Evolutionary conservation across 2,329 filamentous ascomycete genomes (phyloP).

Genomic region (Aspergillus fructus): DNA sequence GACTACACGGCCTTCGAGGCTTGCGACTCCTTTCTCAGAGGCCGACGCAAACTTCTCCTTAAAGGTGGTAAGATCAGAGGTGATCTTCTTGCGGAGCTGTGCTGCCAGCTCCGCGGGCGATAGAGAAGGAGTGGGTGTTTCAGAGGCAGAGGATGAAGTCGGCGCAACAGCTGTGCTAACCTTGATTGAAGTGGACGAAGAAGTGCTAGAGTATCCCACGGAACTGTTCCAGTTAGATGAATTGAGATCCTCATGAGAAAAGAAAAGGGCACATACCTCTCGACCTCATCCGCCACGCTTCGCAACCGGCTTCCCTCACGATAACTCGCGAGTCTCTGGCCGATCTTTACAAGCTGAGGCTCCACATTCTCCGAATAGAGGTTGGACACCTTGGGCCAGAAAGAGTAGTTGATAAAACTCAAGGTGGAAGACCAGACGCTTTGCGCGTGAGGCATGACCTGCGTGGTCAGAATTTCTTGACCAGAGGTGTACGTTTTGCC

Average conservation of each 20-base stretch:
- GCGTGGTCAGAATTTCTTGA: conserved; percentile 66
- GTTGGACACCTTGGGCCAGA: conserved; percentile 78
- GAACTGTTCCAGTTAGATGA: background rate
- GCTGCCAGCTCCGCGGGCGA: conserved; percentile 46
- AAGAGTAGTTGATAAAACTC: conserved; percentile 69
- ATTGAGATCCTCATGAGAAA: no score
- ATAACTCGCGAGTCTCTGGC: conserved; percentile 73
- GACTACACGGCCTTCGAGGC: conserved; percentile 61
- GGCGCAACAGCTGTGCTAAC: conserved; percentile 18
- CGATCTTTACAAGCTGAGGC: conserved; percentile 89
- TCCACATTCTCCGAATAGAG: conserved; percentile 91
- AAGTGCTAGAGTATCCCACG: conserved; percentile 23
- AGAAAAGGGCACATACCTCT: conserved; percentile 37
- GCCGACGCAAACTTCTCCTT: conserved; percentile 83
- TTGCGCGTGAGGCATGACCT: conserved; percentile 69
- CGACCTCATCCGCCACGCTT: conserved; percentile 56
- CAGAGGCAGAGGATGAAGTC: conserved; percentile 25
- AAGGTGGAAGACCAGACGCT: conserved; percentile 69
- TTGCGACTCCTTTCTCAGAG: conserved; percentile 76
- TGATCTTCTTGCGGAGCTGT: conserved; percentile 62
- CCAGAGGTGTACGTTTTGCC: conserved; percentile 66
- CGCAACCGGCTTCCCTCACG: conserved; percentile 62
- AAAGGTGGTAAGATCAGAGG: conserved; percentile 79
- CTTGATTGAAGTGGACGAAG: conserved; percentile 21
- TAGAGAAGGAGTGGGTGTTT: conserved; percentile 32